Base-by-base conservation (phyloP, 768 basidiomycete genomes). In the Psilocybe cubensis region DNA sequence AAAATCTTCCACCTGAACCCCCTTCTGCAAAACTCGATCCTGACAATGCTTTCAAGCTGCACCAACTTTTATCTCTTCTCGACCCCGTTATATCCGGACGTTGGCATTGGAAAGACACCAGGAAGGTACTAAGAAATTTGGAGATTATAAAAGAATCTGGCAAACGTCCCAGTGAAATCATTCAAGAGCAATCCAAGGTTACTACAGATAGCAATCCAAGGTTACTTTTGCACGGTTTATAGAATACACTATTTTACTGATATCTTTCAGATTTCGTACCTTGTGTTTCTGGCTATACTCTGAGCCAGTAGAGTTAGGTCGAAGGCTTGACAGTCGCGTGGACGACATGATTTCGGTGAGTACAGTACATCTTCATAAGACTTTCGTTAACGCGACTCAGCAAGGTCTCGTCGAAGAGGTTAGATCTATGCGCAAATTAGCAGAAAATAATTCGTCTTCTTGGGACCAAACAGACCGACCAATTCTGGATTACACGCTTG, bases 91-190 rank as follows among this genome's bases (percentile, higher is more conserved):
- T 94, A 43, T 92, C 91, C 0, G 79, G 79, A 27, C 78, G 95
- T 59, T 98, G 96, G 96, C 97, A 99, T 69, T 98, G 96, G 96
- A 82, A 80, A 61, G 97, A 99, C 64, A 88, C 93, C 0, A 80
- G 96, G 28, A 99, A 98, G 72, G 91, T 98, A 5, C 71, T 92
- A 10, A 81, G 95, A 33, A 92, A 83, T 62, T 71, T 99, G 7
- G 79, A 82, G 41, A 85, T 97, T 25, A 85, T 94, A 55, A 88
- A 85, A 73, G 86, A 92, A 54, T 83, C 81, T 0, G 83, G 87
- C 4, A 78, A 76, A 45, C 78, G 73, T 44, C 78, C 89, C 1
- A 93, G 90, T 63, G 87, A 91, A 51, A 81, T 92, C 11, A 79
- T 89, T 53, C 68, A 65, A 17, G 84, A 89, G 58, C 91, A 92